phyloP scores from a whole-genome alignment of 495 filamentous ascomycete species.

The Lasiosphaeris hirsuta region DNA sequence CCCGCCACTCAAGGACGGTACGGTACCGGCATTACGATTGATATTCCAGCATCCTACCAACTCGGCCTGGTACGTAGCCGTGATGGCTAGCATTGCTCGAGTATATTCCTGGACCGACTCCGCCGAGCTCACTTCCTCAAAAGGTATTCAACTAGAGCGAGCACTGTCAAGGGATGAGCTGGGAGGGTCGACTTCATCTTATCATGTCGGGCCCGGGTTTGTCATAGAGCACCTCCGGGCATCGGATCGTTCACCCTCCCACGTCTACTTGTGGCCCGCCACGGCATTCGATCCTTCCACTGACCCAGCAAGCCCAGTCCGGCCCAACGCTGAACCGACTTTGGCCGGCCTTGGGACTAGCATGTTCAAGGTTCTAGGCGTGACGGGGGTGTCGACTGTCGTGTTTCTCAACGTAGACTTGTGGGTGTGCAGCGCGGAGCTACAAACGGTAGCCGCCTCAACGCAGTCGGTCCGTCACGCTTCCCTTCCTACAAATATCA shows the following conservation, averaged over 20 bases:
- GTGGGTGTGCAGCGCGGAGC: conserved; percentile 27
- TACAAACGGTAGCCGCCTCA: conserved; percentile 1
- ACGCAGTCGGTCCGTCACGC: neutral
- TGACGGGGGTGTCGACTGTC: conserved; percentile 14
- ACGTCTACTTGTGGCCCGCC: conserved; percentile 15
- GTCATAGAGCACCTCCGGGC: conserved; percentile 12
- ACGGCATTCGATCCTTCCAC: conserved; percentile 13
- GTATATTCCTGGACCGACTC: conserved; percentile 25
- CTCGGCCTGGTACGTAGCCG: conserved; percentile 14
- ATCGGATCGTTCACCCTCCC: neutral
- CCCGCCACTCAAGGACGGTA: neutral
- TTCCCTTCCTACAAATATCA: too few relatives aligned
- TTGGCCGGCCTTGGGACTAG: neutral
- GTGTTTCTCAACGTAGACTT: conserved; percentile 26
- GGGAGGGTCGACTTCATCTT: neutral
- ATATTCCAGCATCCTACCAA: conserved; percentile 18
- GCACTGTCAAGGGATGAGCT: too few relatives aligned
- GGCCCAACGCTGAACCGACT: neutral
- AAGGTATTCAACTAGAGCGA: neutral
- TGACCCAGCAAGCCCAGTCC: neutral
- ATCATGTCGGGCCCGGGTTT: conserved; percentile 10
- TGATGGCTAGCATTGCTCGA: conserved; percentile 11
- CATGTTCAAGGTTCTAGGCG: conserved; percentile 13
- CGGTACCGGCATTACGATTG: neutral
- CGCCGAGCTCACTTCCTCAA: conserved; percentile 10